phyloP scores from a whole-genome alignment of 305 asterid genomes.

The Fraxinus paxiana region DNA sequence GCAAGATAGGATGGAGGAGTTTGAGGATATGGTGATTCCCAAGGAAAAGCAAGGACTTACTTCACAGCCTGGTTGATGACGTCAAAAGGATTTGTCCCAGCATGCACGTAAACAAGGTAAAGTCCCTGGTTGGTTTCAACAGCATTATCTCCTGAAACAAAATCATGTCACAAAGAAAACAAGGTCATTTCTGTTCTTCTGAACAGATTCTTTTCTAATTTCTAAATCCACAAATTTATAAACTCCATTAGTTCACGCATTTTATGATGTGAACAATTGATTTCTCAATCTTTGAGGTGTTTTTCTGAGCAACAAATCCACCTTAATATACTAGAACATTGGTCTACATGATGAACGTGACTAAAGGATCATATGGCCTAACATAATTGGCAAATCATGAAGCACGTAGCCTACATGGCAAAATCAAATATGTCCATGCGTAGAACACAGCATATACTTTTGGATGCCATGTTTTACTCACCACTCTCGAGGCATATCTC shows the following conservation, averaged over 20 bases:
- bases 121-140: slow-evolving; percentile 90
- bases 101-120: slow-evolving; percentile 79
- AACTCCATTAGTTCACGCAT: slow-evolving; percentile 23
- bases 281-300: slow-evolving; percentile 27
- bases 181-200: slow-evolving; percentile 27
- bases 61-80: slow-evolving; percentile 88
- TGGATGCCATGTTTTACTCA: slow-evolving; percentile 39
- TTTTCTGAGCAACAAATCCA: slow-evolving; percentile 18
- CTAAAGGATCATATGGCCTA: slow-evolving; percentile 19
- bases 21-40: neutral
- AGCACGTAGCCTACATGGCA: slow-evolving; percentile 6
- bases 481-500: slow-evolving; percentile 98
- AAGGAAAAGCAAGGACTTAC: slow-evolving; percentile 44
- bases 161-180: slow-evolving; percentile 24
- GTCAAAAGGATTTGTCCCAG: slow-evolving; percentile 89
- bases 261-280: slow-evolving; percentile 16
- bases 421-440: slow-evolving; percentile 14
- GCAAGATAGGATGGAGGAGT: neutral
- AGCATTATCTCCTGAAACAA: slow-evolving; percentile 72
- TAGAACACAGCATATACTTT: slow-evolving; percentile 17
- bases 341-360: slow-evolving; percentile 19
- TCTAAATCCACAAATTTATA: slow-evolving; percentile 22
- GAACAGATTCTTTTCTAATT: slow-evolving; percentile 23
- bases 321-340: slow-evolving; percentile 11
- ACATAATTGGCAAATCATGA: slow-evolving; percentile 22